phyloP scores from a whole-genome alignment of 2,329 filamentous ascomycete species.

The Eurotiales sp. region DNA sequence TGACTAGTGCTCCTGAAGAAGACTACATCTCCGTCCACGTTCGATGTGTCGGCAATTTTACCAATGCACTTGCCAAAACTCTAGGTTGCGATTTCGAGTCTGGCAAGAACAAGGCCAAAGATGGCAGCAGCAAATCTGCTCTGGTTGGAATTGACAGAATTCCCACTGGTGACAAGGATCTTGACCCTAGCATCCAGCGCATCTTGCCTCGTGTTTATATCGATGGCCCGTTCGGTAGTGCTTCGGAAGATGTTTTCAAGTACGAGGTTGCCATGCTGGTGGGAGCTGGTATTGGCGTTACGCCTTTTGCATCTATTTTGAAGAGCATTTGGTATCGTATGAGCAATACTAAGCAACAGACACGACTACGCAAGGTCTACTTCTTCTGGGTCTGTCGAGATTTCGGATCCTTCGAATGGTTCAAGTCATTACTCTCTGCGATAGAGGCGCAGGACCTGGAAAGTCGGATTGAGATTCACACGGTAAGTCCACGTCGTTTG shows the following conservation, averaged over 20 bases:
- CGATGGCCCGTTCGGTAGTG: constrained; percentile 80
- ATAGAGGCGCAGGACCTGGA: constrained; percentile 84
- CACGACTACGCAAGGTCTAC: constrained; percentile 77
- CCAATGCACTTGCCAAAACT: constrained; percentile 62
- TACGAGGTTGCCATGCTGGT: constrained; percentile 51
- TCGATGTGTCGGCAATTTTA: constrained; percentile 79
- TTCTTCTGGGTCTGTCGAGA: constrained; percentile 92
- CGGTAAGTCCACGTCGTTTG: constrained; percentile 14
- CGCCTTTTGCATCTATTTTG: constrained; percentile 51
- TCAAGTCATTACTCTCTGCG: constrained; percentile 74
- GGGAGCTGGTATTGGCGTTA: constrained; percentile 51
- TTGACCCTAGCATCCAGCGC: constrained; percentile 67
- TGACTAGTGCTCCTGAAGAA: constrained; percentile 83
- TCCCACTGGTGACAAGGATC: constrained; percentile 44
- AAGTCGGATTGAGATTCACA: constrained; percentile 79
- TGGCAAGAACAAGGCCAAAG: constrained; percentile 24
- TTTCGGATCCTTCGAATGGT: constrained; percentile 87
- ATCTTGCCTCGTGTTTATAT: constrained; percentile 77
- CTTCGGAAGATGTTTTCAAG: constrained; percentile 78
- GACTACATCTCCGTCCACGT: constrained; percentile 87
- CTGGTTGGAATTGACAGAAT: constrained; percentile 65
- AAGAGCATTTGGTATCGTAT: constrained; percentile 93
- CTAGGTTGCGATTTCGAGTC: constrained; percentile 72
- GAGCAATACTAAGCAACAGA: constrained; percentile 78
- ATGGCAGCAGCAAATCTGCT: constrained; percentile 48